Percentiles rank a stretch among this genome's conserved stretches.
These are phyloP conservation scores for Ceratocystis papillata DNA, from an alignment of 2,329 filamentous ascomycete species.

Conservation along the genomic window DNA sequence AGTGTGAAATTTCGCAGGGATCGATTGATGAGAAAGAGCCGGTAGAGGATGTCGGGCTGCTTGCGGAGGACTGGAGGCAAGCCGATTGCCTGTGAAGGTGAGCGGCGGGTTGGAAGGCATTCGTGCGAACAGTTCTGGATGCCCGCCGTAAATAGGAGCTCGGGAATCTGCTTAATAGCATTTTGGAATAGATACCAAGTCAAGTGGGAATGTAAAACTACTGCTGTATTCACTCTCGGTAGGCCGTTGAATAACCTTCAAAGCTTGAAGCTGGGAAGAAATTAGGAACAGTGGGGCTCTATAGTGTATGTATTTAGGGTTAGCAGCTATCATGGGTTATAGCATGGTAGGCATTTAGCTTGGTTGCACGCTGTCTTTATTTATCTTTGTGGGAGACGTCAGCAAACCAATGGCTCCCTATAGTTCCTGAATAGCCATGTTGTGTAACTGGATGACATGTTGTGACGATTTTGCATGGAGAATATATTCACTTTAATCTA, in stretches of 20 bases:
- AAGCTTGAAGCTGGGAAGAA: neutral
- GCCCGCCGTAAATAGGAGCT: neutral
- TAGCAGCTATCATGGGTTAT: neutral
- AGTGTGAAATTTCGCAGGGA: slow-evolving; percentile 80
- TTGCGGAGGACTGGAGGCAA: slow-evolving; percentile 26
- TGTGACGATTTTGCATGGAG: no score
- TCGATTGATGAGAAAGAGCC: slow-evolving; percentile 60
- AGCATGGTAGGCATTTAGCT: neutral
- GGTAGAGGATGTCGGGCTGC: slow-evolving; percentile 21
- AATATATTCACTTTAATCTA: no score
- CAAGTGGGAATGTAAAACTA: neutral
- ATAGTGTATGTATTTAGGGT: neutral
- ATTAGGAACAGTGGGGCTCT: neutral
- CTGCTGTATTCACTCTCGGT: no score
- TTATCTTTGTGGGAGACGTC: neutral
- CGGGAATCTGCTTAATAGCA: neutral
- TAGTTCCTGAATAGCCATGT: neutral
- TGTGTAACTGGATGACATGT: neutral
- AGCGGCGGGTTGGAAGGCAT: neutral
- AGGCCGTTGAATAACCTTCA: no score
- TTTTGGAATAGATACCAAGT: neutral
- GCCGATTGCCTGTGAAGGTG: neutral
- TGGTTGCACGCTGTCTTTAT: neutral
- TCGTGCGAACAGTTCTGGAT: neutral
- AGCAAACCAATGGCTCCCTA: neutral